Evolutionary conservation across 164 flowering plant species (phyloP).

Genomic region (Cinnamomum micranthum): DNA sequence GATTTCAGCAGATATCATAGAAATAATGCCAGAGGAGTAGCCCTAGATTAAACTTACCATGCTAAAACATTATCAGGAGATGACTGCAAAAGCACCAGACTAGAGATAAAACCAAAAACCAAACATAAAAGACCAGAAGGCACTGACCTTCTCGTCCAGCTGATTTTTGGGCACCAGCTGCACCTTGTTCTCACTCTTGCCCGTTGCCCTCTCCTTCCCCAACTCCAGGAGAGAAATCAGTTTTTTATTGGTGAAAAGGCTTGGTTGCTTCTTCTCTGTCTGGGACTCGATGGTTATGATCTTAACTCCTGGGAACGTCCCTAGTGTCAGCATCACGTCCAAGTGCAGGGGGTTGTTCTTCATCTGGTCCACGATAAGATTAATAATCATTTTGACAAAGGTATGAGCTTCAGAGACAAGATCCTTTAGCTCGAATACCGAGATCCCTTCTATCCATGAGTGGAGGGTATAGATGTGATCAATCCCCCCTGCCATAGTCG

Average conservation of each 20-base stretch:
- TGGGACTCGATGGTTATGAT: constrained; percentile 24
- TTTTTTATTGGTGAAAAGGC: not conserved
- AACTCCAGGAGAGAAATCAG: constrained; percentile 25
- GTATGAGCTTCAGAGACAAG: constrained; percentile 24
- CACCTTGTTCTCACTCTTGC: no score
- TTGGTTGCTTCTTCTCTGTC: constrained; percentile 7
- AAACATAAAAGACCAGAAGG: no score
- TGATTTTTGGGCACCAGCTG: constrained; percentile 18
- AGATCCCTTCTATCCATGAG: constrained; percentile 31
- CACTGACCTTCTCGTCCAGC: no score
- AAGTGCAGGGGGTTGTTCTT: constrained; percentile 39
- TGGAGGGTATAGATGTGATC: constrained; percentile 39
- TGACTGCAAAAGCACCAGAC: no score
- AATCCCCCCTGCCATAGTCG: constrained; percentile 25
- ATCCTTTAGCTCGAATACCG: constrained; percentile 25
- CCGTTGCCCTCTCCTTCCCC: constrained; percentile 23
- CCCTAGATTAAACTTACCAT: no score
- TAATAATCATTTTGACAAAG: constrained; percentile 17
- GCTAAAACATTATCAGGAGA: no score
- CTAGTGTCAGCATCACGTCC: constrained; percentile 25
- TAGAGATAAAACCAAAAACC: no score
- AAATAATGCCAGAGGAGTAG: no score
- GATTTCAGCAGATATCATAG: no score
- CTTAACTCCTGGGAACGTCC: constrained; percentile 24
- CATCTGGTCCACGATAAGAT: constrained; percentile 22